These are phyloP conservation scores for Rhodamnia argentea DNA, from an alignment of 345 rosid species.

Conservation along the genomic window DNA sequence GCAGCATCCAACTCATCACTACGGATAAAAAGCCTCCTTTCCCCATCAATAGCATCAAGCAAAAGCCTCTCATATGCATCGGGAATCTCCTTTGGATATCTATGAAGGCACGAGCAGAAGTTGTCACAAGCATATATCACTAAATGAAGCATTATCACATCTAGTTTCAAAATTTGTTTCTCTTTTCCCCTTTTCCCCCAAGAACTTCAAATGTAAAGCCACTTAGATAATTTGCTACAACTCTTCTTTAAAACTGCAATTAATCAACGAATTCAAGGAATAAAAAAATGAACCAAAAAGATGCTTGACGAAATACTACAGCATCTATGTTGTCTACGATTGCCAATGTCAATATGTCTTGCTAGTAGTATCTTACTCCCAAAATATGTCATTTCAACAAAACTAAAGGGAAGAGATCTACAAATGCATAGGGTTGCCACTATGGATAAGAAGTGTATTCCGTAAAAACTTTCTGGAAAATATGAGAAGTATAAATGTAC, in stretches of 20 bases:
- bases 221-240: neutral
- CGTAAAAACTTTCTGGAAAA: neutral
- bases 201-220: neutral
- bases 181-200: neutral
- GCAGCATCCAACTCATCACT: conserved; percentile 95
- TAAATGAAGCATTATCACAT: neutral
- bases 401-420: neutral
- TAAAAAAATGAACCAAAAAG: neutral
- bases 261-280: neutral
- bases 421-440: neutral
- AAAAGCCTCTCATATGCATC: conserved; percentile 94
- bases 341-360: neutral
- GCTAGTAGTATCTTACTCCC: neutral
- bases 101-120: neutral
- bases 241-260: neutral
- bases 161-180: neutral
- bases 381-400: neutral
- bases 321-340: neutral
- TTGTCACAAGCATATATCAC: neutral
- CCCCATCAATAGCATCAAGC: conserved; percentile 88
- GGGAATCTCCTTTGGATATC: conserved; percentile 92
- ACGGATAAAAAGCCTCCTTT: conserved; percentile 81
- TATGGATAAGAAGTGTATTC: neutral
- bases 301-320: neutral
- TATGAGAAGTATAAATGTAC: conserved; percentile 11